Conservation (phyloP, 352 stramenopile genomes). For the Globisporangium nunn region DNA sequence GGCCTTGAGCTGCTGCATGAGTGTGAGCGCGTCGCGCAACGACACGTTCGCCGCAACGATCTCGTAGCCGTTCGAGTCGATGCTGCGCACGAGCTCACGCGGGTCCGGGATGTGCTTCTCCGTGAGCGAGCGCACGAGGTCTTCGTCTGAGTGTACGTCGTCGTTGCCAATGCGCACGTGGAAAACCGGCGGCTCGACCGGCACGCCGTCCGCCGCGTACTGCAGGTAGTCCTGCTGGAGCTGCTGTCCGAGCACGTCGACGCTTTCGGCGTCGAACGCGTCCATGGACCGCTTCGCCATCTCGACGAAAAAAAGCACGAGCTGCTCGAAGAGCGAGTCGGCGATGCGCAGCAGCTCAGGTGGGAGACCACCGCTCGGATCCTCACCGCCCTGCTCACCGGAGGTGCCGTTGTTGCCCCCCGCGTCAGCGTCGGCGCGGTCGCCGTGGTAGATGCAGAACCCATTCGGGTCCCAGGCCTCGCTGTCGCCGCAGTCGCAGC, state of each 20-base stretch:
- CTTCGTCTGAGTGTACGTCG: slow-evolving; percentile 97
- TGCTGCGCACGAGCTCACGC: slow-evolving; percentile 52
- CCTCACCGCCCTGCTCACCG: neutral
- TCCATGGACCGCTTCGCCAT: slow-evolving; percentile 72
- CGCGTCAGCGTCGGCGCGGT: slow-evolving; percentile 20
- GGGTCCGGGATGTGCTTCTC: slow-evolving; percentile 60
- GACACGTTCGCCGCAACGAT: slow-evolving; percentile 49
- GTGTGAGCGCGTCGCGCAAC: slow-evolving; percentile 48
- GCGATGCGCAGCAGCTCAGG: slow-evolving; percentile 42
- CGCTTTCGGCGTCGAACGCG: slow-evolving; percentile 53
- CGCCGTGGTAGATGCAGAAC: slow-evolving; percentile 90
- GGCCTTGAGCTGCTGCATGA: slow-evolving; percentile 72
- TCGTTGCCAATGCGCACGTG: slow-evolving; percentile 96
- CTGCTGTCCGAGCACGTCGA: slow-evolving; percentile 37
- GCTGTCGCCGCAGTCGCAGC: slow-evolving; percentile 98
- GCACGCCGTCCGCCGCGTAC: slow-evolving; percentile 9
- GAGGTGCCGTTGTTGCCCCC: slow-evolving; percentile 13
- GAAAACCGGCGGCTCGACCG: slow-evolving; percentile 37
- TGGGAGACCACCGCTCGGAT: slow-evolving; percentile 13
- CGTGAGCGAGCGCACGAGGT: slow-evolving; percentile 91
- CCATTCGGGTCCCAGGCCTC: slow-evolving; percentile 95
- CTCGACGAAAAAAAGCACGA: slow-evolving; percentile 64
- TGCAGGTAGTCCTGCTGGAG: slow-evolving; percentile 16
- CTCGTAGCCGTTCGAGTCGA: slow-evolving; percentile 73
- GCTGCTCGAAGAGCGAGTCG: slow-evolving; percentile 55